These are phyloP conservation scores for Ceratobasidium sp. DNA, from an alignment of 1,284 basidiomycete species.

Conservation along the genomic window DNA sequence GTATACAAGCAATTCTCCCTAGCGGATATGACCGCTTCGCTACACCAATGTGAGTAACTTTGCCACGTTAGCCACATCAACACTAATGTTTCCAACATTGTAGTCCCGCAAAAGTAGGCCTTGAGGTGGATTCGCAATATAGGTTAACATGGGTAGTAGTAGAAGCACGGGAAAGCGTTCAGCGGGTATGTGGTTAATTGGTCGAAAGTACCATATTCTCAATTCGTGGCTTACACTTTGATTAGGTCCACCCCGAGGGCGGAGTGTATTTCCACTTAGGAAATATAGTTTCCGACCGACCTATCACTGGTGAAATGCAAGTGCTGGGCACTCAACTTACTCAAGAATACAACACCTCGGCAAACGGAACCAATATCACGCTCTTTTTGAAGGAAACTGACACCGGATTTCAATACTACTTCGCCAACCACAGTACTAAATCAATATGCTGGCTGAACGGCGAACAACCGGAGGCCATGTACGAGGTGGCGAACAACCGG, in stretches of 20 bases:
- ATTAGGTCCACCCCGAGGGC: conserved; percentile 14
- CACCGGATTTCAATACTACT: not conserved
- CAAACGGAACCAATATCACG: not conserved
- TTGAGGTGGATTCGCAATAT: too few relatives aligned
- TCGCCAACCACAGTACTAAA: not conserved
- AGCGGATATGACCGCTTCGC: not conserved
- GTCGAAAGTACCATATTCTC: too few relatives aligned
- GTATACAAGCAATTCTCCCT: not conserved
- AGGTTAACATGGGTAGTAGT: too few relatives aligned
- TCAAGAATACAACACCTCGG: not conserved
- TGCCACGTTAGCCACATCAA: too few relatives aligned
- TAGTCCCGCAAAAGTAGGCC: too few relatives aligned
- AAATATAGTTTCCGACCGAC: not conserved
- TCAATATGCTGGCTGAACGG: not conserved
- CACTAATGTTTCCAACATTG: too few relatives aligned
- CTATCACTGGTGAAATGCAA: not conserved
- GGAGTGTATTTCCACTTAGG: not conserved
- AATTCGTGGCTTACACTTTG: too few relatives aligned
- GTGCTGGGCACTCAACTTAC: not conserved
- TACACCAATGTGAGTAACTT: not conserved
- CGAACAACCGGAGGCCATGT: not conserved
- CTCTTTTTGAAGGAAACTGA: not conserved
- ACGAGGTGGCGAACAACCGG: not conserved
- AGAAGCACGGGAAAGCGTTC: too few relatives aligned
- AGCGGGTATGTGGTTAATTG: too few relatives aligned